Base-by-base conservation (phyloP, 805 yeast genomes). In the Starmerella bombicola region DNA sequence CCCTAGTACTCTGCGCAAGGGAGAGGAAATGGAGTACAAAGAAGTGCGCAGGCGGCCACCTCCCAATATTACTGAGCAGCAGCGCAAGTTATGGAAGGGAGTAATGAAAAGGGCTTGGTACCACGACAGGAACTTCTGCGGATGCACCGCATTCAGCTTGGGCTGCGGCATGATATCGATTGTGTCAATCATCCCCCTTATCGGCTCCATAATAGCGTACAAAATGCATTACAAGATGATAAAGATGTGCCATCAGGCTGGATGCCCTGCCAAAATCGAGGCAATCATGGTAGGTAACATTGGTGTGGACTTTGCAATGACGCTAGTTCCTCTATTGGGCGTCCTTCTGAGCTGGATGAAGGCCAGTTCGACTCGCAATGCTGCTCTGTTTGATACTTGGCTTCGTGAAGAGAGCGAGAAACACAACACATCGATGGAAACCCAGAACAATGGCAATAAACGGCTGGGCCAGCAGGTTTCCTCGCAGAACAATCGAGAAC, bases 171-270 rank as follows among this genome's bases (percentile, higher is more conserved):
- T 78, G 54, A 88, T 80, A 1, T 91, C 95, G 1, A 38, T 85
- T 12, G 68, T 78, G 30, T 69, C 78, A 1, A 61, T 83, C 7
- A 41, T 88, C 8, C 97, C 97, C 0, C 79, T 73, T 0, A 59
- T 88, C n/a, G 97, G 97, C 0, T 94, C 96, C 1, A 48, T 76
- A 3, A 53, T 76, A 40, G 82, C 84, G 85, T 88, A 79, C 58
- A 76, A 71, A 2, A 69, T 84, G 29, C 95, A 86, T 57, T 70
- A 76, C 3, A 67, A 85, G 45, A 58, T 86, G 46, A 67, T 83
- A 21, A 62, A 65, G 20, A 57, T 71, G 42, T 91, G 88, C 0
- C 70, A 73, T 40, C 66, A 70, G 17, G 67, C 77, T 37, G 60
- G 71, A 9, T 49, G 82, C 9, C 93, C 93, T 4, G 55, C 59